Base-by-base conservation (phyloP, 768 basidiomycete genomes). In the Termitomyces heimii region DNA sequence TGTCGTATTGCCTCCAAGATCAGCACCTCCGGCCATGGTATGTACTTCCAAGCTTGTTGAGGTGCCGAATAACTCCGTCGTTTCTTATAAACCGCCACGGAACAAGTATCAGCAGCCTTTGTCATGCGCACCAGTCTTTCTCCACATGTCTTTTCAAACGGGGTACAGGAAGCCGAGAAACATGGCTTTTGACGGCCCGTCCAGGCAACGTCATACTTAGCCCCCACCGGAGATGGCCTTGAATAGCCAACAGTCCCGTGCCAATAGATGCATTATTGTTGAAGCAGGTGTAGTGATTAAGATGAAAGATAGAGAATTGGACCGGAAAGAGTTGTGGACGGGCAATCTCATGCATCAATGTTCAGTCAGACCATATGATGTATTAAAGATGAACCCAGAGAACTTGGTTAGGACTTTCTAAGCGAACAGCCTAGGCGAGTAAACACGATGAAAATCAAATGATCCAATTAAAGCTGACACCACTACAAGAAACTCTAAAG, bases 1-100 rank as follows among this genome's bases (percentile, higher is more conserved):
- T 28, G 76, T 66, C 53, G 67, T 63, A 45, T 55, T 62, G 28
- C 64, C 62, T 54, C 66, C 64, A 44, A 67, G 61, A 61, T 67
- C 65, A 63, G 68, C 66, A 57, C 78, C 75, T 70, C 76, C 80
- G 67, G 71, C 78, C 79, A 83, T 82, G 53, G 60, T 42, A 22
- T 22, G 44, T 6, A 22, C 13, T 20, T 31, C n/a, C 22, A 26
- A 45, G 43, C 4, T 18, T 13, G 24, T 22, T 37, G 28, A 26
- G 14, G 40, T 10, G 32, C 34, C 50, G 18, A 26, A 3, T 3
- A 10, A 9, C 31, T 13, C 37, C 26, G 8, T 40, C 13, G 29
- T 10, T 20, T 8, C 31, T 52, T 52, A 52, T 52, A 50, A 37
- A 10, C 6, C 14, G 32, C 10, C 20, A 53, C 18, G 52, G 18